Evolutionary conservation across 495 filamentous ascomycete genomes (phyloP).

Genomic region (Aspergillus campestris): DNA sequence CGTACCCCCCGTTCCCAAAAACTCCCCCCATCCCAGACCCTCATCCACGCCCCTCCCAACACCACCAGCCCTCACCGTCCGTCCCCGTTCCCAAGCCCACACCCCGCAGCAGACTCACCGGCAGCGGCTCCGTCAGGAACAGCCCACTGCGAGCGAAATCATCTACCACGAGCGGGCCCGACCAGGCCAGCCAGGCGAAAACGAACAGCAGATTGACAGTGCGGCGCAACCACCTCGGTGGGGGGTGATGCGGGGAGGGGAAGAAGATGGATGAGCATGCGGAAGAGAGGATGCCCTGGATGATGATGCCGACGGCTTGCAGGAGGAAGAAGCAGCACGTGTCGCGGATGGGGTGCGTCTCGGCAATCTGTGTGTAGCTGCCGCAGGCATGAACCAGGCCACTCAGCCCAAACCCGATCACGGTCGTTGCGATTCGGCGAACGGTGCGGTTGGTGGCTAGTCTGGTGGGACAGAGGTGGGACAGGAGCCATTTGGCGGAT

Average conservation of each 20-base stretch:
- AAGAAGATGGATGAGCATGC: constrained; percentile 14
- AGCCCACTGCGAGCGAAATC: constrained; percentile 54
- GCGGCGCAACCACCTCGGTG: constrained; percentile 25
- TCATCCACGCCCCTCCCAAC: constrained; percentile 46
- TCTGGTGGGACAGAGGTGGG: constrained; percentile 18
- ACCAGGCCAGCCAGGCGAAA: constrained; percentile 49
- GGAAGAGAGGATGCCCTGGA: constrained; percentile 34
- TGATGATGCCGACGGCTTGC: constrained; percentile 45
- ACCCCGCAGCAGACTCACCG: constrained; percentile 48
- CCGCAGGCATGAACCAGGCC: constrained; percentile 53
- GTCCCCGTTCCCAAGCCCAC: constrained; percentile 45
- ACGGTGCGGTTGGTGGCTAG: constrained; percentile 7
- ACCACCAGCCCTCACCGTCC: constrained; percentile 45
- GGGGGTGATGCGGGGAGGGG: constrained; percentile 21
- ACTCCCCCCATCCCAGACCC: constrained; percentile 39
- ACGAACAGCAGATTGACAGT: constrained; percentile 45
- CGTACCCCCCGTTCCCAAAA: constrained; percentile 61
- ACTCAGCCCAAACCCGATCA: constrained; percentile 50
- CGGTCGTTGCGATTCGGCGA: constrained; percentile 20
- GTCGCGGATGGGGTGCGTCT: constrained; percentile 30
- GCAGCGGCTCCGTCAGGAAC: constrained; percentile 64
- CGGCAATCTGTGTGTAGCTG: constrained; percentile 42
- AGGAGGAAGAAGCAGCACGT: constrained; percentile 50
- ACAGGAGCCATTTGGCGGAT: constrained; percentile 43
- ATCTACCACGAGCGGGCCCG: constrained; percentile 45